Evolutionary conservation across 2,329 filamentous ascomycete genomes (phyloP).

Genomic region (Fusarium begoniae): DNA sequence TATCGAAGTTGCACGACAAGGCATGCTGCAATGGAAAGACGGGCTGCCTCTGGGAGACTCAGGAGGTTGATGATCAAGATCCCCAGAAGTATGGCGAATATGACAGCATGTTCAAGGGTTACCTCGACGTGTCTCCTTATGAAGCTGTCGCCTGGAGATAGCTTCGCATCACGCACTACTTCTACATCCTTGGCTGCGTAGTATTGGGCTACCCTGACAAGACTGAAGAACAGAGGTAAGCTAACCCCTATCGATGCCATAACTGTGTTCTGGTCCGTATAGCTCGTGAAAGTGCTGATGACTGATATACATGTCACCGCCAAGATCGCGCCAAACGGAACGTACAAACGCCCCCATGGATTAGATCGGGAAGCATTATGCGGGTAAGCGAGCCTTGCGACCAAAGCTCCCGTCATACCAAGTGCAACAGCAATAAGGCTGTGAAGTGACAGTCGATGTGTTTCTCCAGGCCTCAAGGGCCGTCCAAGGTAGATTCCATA

Average conservation of each 20-base stretch:
- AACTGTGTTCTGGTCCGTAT: neutral
- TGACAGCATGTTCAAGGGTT: constrained; percentile 6
- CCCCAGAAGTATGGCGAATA: constrained; percentile 6
- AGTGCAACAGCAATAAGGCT: constrained; percentile 22
- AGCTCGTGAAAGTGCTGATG: neutral
- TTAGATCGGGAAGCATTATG: constrained; percentile 6
- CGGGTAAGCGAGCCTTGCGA: constrained; percentile 1
- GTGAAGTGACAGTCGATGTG: constrained; percentile 8
- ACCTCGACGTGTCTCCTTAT: constrained; percentile 10
- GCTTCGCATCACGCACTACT: constrained; percentile 4
- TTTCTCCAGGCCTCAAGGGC: constrained; percentile 1
- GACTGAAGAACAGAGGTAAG: constrained; percentile 28
- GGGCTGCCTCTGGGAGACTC: constrained; percentile 16
- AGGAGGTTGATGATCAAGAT: constrained; percentile 1
- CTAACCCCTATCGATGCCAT: constrained; percentile 30
- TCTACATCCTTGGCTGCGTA: constrained; percentile 27
- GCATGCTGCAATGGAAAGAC: constrained; percentile 25
- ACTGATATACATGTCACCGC: neutral
- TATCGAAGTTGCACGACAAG: constrained; percentile 15
- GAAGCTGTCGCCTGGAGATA: neutral
- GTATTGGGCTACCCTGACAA: constrained; percentile 30
- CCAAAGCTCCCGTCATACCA: constrained; percentile 25
- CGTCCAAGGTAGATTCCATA: constrained; percentile 33
- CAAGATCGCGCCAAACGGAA: constrained; percentile 18
- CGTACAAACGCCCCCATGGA: constrained; percentile 33